These are phyloP conservation scores for Pugionium cornutum DNA, from an alignment of 345 rosid species.

Conservation along the genomic window DNA sequence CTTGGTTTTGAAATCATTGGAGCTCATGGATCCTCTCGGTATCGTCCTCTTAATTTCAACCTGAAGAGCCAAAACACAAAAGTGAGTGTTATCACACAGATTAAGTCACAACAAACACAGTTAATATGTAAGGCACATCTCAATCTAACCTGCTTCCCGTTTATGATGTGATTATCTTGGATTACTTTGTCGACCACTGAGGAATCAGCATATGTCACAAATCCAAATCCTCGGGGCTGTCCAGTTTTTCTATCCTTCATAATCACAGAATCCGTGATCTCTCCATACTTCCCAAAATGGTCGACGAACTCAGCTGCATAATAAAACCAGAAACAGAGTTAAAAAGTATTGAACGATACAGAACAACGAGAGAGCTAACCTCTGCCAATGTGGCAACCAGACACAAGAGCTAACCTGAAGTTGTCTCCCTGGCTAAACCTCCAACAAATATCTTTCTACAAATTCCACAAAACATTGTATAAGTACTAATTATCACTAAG, in stretches of 20 bases:
- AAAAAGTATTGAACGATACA: slow-evolving; percentile 10
- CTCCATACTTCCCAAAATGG: slow-evolving; percentile 88
- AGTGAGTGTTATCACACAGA: not conserved
- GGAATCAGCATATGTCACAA: slow-evolving; percentile 88
- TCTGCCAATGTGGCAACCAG: slow-evolving; percentile 36
- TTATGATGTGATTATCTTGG: slow-evolving; percentile 67
- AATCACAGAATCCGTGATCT: slow-evolving; percentile 91
- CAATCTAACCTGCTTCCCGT: slow-evolving; percentile 76
- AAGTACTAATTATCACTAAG: slow-evolving; percentile 38
- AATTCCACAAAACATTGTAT: slow-evolving; percentile 45
- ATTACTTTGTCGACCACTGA: slow-evolving; percentile 87
- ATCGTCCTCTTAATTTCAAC: slow-evolving; percentile 93
- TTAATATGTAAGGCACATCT: not conserved
- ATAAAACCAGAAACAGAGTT: slow-evolving; percentile 35
- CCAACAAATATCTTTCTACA: slow-evolving; percentile 86
- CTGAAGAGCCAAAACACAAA: slow-evolving; percentile 42
- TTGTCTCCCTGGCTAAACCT: slow-evolving; percentile 82
- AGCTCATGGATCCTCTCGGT: slow-evolving; percentile 77
- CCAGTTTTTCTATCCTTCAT: slow-evolving; percentile 95
- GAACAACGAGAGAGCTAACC: slow-evolving; percentile 26
- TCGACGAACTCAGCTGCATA: slow-evolving; percentile 72
- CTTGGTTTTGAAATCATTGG: slow-evolving; percentile 84
- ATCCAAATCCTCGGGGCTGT: slow-evolving; percentile 95
- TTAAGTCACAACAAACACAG: slow-evolving; percentile 6
- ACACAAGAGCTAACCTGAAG: slow-evolving; percentile 62